Evolutionary conservation across 306 rosid species (phyloP).

Genomic region (Aeschynomene evenia): DNA sequence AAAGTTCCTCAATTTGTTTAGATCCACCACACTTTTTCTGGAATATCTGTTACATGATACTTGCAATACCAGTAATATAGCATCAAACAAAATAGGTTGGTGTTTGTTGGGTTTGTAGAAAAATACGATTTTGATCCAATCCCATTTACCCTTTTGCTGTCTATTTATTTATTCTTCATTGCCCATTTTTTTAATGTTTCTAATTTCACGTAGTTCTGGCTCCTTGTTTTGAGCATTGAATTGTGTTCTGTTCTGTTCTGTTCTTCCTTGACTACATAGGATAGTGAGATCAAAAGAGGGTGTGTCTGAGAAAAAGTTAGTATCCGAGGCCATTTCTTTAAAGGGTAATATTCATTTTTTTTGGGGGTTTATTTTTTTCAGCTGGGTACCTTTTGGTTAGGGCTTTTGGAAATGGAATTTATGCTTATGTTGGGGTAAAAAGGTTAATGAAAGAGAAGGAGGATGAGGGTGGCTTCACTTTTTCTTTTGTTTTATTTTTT

Average conservation of each 20-base stretch:
- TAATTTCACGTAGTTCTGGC: conserved; percentile 6
- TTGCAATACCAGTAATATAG: neutral
- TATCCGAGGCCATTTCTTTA: conserved; percentile 62
- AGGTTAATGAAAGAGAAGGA: conserved; percentile 37
- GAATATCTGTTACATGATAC: neutral
- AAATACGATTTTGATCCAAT: conserved; percentile 23
- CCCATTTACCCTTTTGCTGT: neutral
- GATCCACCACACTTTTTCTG: conserved; percentile 33
- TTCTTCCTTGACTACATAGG: conserved; percentile 28
- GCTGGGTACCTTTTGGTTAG: conserved; percentile 28
- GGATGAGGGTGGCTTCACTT: conserved; percentile 13
- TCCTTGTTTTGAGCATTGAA: conserved; percentile 18
- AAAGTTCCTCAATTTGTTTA: neutral
- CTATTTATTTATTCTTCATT: conserved; percentile 11
- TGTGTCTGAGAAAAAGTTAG: conserved; percentile 43
- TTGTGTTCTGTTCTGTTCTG: conserved; percentile 11
- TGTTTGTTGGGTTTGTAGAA: conserved; percentile 19
- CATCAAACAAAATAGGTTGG: neutral
- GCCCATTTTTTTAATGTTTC: conserved; percentile 4
- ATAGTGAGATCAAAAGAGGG: conserved; percentile 37
- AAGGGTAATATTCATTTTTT: conserved; percentile 6
- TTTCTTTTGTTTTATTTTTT: neutral
- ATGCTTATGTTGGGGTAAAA: conserved; percentile 41
- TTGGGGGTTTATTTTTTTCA: neutral
- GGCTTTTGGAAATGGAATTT: conserved; percentile 41